phyloP scores from a whole-genome alignment of 495 filamentous ascomycete species.

The Chaetomium tenue region DNA sequence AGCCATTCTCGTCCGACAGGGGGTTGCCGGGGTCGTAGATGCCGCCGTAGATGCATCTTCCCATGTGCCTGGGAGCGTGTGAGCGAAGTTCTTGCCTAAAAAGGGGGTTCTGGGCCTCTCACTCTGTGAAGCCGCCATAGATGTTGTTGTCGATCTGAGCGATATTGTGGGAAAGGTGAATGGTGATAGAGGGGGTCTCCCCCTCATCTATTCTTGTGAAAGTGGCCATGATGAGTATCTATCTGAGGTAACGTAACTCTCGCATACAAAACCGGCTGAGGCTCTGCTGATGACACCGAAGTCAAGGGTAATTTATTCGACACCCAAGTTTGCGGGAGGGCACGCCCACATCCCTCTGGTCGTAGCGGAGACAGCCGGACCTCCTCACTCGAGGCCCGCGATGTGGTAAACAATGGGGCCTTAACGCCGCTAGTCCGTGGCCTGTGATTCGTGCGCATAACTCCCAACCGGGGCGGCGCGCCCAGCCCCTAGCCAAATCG shows the following conservation, averaged over 20 bases:
- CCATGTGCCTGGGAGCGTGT: slow-evolving; percentile 63
- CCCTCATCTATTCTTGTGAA: slow-evolving; percentile 24
- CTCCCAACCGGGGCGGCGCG: not conserved
- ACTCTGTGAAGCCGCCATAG: slow-evolving; percentile 46
- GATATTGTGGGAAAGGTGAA: slow-evolving; percentile 18
- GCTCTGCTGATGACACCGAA: not conserved
- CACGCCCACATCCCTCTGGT: not conserved
- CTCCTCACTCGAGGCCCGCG: not conserved
- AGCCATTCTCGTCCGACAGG: slow-evolving; percentile 70
- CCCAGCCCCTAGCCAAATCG: not conserved
- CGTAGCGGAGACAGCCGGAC: not conserved
- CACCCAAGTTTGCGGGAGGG: not conserved
- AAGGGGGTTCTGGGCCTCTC: not conserved
- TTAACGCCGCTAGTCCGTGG: not conserved
- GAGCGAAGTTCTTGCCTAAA: not conserved
- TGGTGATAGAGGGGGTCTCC: slow-evolving; percentile 16
- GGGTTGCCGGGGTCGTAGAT: slow-evolving; percentile 73
- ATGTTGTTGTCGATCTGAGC: slow-evolving; percentile 24
- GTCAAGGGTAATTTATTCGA: not conserved
- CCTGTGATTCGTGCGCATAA: slow-evolving; percentile 15
- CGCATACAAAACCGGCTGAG: not conserved
- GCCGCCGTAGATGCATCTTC: slow-evolving; percentile 79
- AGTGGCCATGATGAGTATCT: slow-evolving; percentile 13
- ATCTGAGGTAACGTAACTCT: no score
- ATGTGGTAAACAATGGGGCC: not conserved